A percentile compares a stretch with the other conserved stretches of the same genome.
Conservation (phyloP, 1,284 basidiomycete genomes). For the Athelia sp. region DNA sequence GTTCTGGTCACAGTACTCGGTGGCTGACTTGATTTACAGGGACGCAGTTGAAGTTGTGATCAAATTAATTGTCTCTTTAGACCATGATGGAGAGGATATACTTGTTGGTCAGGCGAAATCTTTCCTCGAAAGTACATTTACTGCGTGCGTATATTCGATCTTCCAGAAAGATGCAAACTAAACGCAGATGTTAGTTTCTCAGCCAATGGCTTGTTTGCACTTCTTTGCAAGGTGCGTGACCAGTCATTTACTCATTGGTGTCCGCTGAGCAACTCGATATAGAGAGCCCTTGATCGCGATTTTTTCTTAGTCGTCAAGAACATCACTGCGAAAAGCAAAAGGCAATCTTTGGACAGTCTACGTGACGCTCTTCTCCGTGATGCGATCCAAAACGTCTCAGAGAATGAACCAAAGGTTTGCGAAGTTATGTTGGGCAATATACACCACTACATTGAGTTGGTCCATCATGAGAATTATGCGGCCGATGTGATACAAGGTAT, state of each 20-base stretch:
- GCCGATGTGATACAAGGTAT: conserved; percentile 49
- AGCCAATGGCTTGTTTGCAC: conserved; percentile 48
- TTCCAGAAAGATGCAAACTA: conserved; percentile 3
- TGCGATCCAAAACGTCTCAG: conserved; percentile 39
- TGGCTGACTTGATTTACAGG: conserved; percentile 17
- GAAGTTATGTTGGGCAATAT: conserved; percentile 53
- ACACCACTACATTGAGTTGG: conserved; percentile 44
- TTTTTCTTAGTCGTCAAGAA: conserved; percentile 53
- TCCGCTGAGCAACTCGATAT: conserved; percentile 2
- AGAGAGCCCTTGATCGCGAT: conserved; percentile 42
- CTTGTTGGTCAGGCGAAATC: conserved; percentile 48
- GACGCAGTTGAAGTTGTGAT: conserved; percentile 45
- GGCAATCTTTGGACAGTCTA: conserved; percentile 28
- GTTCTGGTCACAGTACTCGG: conserved; percentile 2
- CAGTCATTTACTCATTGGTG: neutral
- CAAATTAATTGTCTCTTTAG: conserved; percentile 40
- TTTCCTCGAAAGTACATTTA: conserved; percentile 49
- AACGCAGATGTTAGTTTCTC: conserved; percentile 34
- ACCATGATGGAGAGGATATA: conserved; percentile 49
- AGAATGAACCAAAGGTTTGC: conserved; percentile 43
- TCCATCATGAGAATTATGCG: conserved; percentile 48
- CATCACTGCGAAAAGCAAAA: conserved; percentile 30
- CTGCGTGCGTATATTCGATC: conserved; percentile 32
- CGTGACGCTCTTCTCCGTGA: conserved; percentile 54
- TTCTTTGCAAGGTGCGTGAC: conserved; percentile 46